These are phyloP conservation scores for Neotropicomus parvogracilis DNA, from an alignment of 1,284 basidiomycete genomes.

Conservation along the genomic window DNA sequence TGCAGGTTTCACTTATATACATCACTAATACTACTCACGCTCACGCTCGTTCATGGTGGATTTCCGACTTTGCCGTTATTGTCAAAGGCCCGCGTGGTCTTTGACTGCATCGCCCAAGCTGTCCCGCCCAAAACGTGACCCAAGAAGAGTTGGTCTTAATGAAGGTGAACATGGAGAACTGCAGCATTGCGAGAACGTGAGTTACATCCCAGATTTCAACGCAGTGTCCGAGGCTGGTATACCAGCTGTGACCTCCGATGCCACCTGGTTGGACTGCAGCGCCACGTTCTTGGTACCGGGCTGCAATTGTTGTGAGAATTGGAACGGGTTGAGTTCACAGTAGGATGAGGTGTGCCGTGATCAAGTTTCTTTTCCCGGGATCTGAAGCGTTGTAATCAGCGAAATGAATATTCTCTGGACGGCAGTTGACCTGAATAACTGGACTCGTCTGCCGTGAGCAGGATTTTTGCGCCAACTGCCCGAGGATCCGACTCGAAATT, in stretches of 20 bases:
- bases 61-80: slow-evolving; percentile 36
- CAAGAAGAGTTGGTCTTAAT: slow-evolving; percentile 50
- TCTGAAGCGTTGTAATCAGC: slow-evolving; percentile 38
- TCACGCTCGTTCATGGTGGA: slow-evolving; percentile 10
- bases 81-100: slow-evolving; percentile 46
- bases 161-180: slow-evolving; percentile 1
- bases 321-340: slow-evolving; percentile 28
- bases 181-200: not conserved
- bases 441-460: slow-evolving; percentile 46
- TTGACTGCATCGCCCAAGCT: slow-evolving; percentile 55
- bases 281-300: slow-evolving; percentile 40
- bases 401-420: not conserved
- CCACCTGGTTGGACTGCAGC: slow-evolving; percentile 32
- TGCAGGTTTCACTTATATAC: slow-evolving; percentile 30
- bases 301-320: slow-evolving; percentile 24
- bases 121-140: slow-evolving; percentile 61
- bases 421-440: slow-evolving; percentile 28
- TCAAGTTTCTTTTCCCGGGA: slow-evolving; percentile 41
- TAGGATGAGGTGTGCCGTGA: slow-evolving; percentile 53
- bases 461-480: slow-evolving; percentile 48
- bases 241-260: slow-evolving; percentile 60
- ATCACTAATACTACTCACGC: slow-evolving; percentile 22
- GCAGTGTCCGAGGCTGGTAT: slow-evolving; percentile 64
- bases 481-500: slow-evolving; percentile 67
- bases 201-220: slow-evolving; percentile 53